Conservation (phyloP, 345 rosid genomes). For the Cardamine chenopodiifolia region DNA sequence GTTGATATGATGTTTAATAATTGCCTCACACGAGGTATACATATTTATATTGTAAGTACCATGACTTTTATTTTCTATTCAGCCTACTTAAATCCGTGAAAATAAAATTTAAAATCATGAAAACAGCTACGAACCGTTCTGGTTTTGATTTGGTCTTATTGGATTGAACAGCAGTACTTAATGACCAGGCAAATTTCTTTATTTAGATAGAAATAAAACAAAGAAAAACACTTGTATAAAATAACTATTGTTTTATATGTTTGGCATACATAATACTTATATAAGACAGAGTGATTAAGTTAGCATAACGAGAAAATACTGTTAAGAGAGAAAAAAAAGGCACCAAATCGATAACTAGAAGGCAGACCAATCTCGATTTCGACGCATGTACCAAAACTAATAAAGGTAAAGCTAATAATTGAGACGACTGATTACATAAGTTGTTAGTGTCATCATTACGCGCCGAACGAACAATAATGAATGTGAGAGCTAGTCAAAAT, state of each 20-base stretch:
- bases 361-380: not conserved
- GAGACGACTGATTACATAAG: not conserved
- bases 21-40: constrained; percentile 14
- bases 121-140: not conserved
- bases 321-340: not conserved
- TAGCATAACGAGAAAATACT: not conserved
- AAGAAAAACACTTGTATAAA: not conserved
- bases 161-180: not conserved
- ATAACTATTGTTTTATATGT: not conserved
- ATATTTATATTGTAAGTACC: not conserved
- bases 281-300: not conserved
- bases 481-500: not conserved
- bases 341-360: not conserved
- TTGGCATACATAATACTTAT: not conserved
- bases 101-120: not conserved
- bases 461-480: not conserved
- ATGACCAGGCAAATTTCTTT: not conserved
- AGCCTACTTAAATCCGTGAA: not conserved
- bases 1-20: constrained; percentile 33
- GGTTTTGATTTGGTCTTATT: not conserved
- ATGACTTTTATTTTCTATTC: not conserved
- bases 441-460: not conserved
- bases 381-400: not conserved
- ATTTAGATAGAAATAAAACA: not conserved
- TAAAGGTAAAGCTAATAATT: not conserved